These are phyloP conservation scores for Leucoagaricus sp. DNA, from an alignment of 1,284 basidiomycete genomes.

Conservation along the genomic window DNA sequence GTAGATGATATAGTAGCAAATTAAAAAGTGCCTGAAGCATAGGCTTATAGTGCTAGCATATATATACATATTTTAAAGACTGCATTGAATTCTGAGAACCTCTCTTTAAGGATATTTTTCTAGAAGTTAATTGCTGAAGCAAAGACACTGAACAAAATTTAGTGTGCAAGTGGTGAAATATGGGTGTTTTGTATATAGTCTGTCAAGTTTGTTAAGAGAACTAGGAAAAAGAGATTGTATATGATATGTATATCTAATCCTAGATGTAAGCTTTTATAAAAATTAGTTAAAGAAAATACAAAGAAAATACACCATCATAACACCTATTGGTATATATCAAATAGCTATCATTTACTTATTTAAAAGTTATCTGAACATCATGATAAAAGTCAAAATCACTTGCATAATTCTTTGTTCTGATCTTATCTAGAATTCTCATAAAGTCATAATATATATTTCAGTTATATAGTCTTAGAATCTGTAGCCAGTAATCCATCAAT, in stretches of 20 bases:
- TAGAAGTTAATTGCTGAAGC: conserved; percentile 53
- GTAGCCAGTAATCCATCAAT: conserved; percentile 57
- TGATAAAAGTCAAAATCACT: conserved; percentile 59
- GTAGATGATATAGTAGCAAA: no score
- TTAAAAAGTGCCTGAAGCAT: no score
- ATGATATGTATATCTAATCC: conserved; percentile 47
- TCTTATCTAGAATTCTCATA: conserved; percentile 50
- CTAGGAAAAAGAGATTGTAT: conserved; percentile 55
- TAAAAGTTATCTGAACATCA: conserved; percentile 55
- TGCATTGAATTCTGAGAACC: conserved; percentile 26
- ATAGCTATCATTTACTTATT: conserved; percentile 59
- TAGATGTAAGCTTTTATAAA: neutral
- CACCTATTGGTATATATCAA: conserved; percentile 57
- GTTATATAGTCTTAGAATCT: conserved; percentile 56
- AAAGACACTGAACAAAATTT: conserved; percentile 54
- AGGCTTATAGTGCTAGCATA: no score
- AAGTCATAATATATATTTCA: conserved; percentile 58
- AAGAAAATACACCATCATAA: conserved; percentile 47
- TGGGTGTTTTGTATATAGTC: conserved; percentile 49
- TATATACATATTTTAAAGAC: no score
- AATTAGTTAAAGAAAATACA: conserved; percentile 2
- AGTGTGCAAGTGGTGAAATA: conserved; percentile 60
- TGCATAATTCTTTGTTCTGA: conserved; percentile 41
- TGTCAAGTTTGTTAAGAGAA: conserved; percentile 43
- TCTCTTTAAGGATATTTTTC: conserved; percentile 51